Base-by-base conservation (phyloP, 495 filamentous ascomycete species). In the Glonium stellatum region DNA sequence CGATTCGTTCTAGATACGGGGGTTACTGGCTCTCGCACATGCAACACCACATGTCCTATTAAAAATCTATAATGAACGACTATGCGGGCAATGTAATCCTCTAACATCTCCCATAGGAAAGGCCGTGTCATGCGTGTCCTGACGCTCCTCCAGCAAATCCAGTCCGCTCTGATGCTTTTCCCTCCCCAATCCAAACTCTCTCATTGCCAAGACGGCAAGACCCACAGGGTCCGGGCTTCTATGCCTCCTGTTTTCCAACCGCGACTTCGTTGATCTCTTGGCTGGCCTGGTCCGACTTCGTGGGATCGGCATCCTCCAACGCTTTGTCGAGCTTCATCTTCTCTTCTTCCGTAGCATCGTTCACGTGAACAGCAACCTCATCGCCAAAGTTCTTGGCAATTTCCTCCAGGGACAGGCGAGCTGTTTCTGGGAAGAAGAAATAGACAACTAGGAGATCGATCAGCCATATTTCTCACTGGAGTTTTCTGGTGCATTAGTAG, bases 301-400 rank as follows among this genome's bases (percentile, higher is more conserved):
- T 44, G 13, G 39, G 39, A 18, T 44, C 39, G 4, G 39, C 39
- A 18, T 44, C 39, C 18, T 15, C 39, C 12, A 44, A 11, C 12
- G 39, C 39, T 11, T 44, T 44, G 18, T 44, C 39, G 39, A 44
- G 39, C 39, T 44, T 44, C 13, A 13, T 13, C 13, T 44, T 44
- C 39, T 44, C 39, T 44, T 44, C 39, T 11, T 44, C 39, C 10
- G 39, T 44, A 11, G 39, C 39, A 44, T 44, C 47, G 15, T 13
- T 50, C 47, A 50, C 23, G 15, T 50, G 47, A 1, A 50, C 47
- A 12, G 23, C 48, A 23, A 51, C 48, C 48, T 25, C 48, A 51
- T 51, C 48, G 19, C 48, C 48, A 31, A 51, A 51, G 48, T 25
- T 25, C 48, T 51, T 31, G 21, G 48, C 48, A 31, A 51, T 51